Percentiles rank a stretch among this genome's conserved stretches.
Evolutionary conservation across 1,139 yeast genomes (phyloP).

Genomic region (Kodamaea suecica): DNA sequence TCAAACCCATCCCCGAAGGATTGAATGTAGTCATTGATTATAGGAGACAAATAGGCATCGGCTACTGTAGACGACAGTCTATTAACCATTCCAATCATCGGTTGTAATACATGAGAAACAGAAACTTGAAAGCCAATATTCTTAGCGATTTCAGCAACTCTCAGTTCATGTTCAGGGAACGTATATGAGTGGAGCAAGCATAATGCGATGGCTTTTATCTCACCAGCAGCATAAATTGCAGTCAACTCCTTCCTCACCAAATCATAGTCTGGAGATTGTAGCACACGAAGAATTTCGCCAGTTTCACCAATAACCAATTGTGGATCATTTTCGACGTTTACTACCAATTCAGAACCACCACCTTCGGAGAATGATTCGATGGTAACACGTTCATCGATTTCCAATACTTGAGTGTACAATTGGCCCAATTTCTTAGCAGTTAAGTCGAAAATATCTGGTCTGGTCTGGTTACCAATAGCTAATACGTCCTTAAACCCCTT

Average conservation of each 20-base stretch:
- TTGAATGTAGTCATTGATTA: conserved; percentile 32
- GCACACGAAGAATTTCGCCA: conserved; percentile 36
- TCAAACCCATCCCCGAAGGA: conserved; percentile 42
- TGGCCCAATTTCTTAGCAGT: conserved; percentile 24
- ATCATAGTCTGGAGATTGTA: conserved; percentile 32
- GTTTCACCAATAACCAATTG: conserved; percentile 29
- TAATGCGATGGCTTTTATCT: conserved; percentile 35
- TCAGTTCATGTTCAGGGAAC: conserved; percentile 37
- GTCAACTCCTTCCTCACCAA: conserved; percentile 23
- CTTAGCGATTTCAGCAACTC: conserved; percentile 35
- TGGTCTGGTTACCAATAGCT: conserved; percentile 32
- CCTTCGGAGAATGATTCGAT: conserved; percentile 35
- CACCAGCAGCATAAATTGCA: conserved; percentile 24
- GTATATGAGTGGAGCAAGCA: conserved; percentile 42
- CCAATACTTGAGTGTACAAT: conserved; percentile 33
- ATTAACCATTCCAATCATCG: conserved; percentile 46
- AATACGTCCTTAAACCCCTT: conserved; percentile 50
- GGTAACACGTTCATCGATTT: conserved; percentile 44
- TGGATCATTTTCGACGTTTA: conserved; percentile 14
- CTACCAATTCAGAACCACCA: conserved; percentile 31
- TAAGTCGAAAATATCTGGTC: conserved; percentile 22
- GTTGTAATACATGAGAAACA: conserved; percentile 41
- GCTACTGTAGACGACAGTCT: conserved; percentile 45
- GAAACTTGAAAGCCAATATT: conserved; percentile 39
- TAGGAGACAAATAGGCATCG: conserved; percentile 44